A percentile compares a stretch with the other conserved stretches of the same genome.
Evolutionary conservation across 23 red algal species (phyloP).

Genomic region (Agarophyton chilense): DNA sequence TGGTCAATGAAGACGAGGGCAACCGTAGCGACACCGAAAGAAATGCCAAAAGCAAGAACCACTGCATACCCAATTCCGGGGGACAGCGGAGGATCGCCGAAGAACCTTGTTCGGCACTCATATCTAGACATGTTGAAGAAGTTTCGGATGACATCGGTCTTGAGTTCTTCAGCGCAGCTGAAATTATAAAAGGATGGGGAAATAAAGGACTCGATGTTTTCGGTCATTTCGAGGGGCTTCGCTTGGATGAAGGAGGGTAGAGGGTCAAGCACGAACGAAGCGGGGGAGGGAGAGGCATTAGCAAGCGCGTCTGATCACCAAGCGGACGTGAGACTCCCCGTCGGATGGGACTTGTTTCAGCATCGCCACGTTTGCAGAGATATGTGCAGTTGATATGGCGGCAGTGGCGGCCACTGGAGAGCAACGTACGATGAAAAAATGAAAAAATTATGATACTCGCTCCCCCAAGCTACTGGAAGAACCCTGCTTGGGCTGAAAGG

Average conservation of each 20-base stretch:
- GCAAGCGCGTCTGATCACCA: neutral
- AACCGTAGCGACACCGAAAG: slow-evolving; percentile 74
- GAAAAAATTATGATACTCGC: too few species aligned
- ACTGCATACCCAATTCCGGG: slow-evolving; percentile 60
- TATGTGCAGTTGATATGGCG: too few species aligned
- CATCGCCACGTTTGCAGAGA: too few species aligned
- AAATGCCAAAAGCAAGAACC: slow-evolving; percentile 73
- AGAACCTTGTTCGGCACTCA: slow-evolving; percentile 49
- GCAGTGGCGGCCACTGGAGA: too few species aligned
- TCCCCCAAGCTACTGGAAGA: too few species aligned
- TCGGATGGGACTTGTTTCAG: too few species aligned
- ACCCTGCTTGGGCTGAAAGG: too few species aligned
- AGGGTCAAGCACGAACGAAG: neutral
- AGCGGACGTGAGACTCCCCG: neutral
- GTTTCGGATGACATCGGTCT: slow-evolving; percentile 29
- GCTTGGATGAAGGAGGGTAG: neutral
- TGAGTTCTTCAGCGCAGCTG: slow-evolving; percentile 6
- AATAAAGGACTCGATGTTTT: neutral
- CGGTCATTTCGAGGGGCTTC: neutral
- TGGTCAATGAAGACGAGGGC: slow-evolving; percentile 73
- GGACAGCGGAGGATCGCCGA: slow-evolving; percentile 27
- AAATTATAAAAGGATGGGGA: slow-evolving; percentile 7
- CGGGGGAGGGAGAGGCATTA: neutral
- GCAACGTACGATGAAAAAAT: too few species aligned
- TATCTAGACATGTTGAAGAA: slow-evolving; percentile 60